Base-by-base conservation (phyloP, 495 filamentous ascomycete species). In the Penicillium odoratum region DNA sequence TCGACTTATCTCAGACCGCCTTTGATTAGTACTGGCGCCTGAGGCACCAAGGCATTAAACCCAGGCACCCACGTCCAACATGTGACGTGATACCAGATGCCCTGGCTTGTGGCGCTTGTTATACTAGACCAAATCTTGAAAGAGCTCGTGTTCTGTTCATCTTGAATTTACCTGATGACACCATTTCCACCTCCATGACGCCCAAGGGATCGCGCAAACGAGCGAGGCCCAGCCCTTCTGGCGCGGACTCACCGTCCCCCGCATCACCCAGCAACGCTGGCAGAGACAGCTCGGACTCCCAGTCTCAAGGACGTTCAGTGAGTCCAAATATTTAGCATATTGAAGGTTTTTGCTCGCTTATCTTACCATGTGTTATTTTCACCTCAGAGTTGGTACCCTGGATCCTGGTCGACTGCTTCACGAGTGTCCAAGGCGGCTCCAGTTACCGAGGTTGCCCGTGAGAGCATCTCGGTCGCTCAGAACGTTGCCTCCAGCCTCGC, bases 371-470 rank as follows among this genome's bases (percentile, higher is more conserved):
- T 11, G 8, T 54, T 36, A 36, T 4, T 48, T 26, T 48, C 18
- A 10, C 26, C 58, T 28, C 38, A 79, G 72, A 73, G 65, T 48
- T 81, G 78, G 70, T 85, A 86, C 60, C 77, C 80, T 9, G 76
- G 74, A 34, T 82, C 81, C 48, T 93, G 87, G 87, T 84, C 88
- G 26, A 77, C 80, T 47, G 69, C 70, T 30, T 78, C 81, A 36
- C 78, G 80, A 66, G 73, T 72, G 25, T 78, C 81, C 38, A 93
- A 93, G 69, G 87, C 89, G 28, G 77, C 80, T 38, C 81, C 89
- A 47, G 86, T 89, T 51, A 91, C 85, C 48, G 82, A 89, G 72
- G 82, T 91, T 69, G 88, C 87, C 55, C 86, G 85, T 68, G 88
- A 93, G 74, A 90, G 85, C 51, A 90, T 92, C 34, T 80, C 87